phyloP scores from a whole-genome alignment of 768 basidiomycete genomes.

The Russula abietina region DNA sequence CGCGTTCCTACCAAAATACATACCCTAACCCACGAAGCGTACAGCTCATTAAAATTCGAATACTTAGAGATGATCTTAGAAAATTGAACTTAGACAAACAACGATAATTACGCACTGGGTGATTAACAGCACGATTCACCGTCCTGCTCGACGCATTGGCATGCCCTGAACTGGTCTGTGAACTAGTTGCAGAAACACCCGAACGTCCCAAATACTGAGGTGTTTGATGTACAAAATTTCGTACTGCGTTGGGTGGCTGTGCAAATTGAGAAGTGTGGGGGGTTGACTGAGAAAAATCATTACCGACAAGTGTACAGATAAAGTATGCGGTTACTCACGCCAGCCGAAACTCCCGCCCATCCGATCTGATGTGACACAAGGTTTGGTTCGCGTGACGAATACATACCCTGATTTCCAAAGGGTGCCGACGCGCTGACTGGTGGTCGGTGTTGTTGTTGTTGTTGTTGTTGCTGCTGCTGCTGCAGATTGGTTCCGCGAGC shows the following conservation, averaged over 20 bases:
- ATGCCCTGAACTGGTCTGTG: not conserved
- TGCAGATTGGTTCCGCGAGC: not conserved
- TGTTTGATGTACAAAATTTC: not conserved
- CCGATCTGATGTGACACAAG: not conserved
- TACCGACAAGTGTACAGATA: no score
- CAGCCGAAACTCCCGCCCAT: not conserved
- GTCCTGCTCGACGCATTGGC: not conserved
- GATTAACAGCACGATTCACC: not conserved
- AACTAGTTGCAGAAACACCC: not conserved
- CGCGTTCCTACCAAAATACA: not conserved
- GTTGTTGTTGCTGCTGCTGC: not conserved
- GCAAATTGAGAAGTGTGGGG: not conserved
- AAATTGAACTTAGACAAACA: not conserved
- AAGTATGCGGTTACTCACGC: constrained; percentile 4
- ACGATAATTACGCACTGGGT: not conserved
- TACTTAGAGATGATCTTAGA: constrained; percentile 4
- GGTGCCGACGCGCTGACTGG: not conserved
- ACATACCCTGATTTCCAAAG: not conserved
- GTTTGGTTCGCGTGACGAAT: not conserved
- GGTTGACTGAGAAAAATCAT: not conserved
- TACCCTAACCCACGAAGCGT: constrained; percentile 9
- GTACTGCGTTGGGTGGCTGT: not conserved
- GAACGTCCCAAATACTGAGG: not conserved
- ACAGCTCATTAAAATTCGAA: not conserved
- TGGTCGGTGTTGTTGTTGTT: not conserved